Conservation (phyloP, 2,329 filamentous ascomycete genomes). For the Fusarium cyanostomum region DNA sequence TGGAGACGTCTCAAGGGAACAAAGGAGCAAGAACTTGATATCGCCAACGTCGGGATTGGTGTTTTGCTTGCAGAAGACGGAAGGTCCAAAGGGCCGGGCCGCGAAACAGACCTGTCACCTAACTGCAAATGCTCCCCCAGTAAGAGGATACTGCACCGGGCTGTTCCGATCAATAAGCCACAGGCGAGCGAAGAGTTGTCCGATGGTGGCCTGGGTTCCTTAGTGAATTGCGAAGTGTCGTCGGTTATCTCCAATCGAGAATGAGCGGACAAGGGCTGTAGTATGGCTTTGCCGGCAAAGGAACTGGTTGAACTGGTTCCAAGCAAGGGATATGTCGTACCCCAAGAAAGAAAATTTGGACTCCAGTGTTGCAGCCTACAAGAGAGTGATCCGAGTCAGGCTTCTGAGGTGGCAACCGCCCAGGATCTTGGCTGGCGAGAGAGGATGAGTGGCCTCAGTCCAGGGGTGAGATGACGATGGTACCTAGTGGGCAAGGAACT, state of each 20-base stretch:
- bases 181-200: neutral
- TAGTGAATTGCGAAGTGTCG: constrained; percentile 1
- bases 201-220: neutral
- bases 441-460: constrained; percentile 7
- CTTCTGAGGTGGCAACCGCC: constrained; percentile 11
- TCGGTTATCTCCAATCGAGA: neutral
- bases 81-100: constrained; percentile 6
- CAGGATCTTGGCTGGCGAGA: constrained; percentile 7
- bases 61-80: neutral
- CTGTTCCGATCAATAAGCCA: constrained; percentile 7
- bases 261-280: neutral
- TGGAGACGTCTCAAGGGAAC: neutral
- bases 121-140: constrained; percentile 2
- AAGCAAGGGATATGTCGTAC: constrained; percentile 8
- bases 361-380: constrained; percentile 7
- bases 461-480: constrained; percentile 1
- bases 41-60: constrained; percentile 7
- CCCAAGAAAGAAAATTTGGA: constrained; percentile 10
- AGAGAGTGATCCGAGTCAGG: constrained; percentile 18
- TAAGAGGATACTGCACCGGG: neutral
- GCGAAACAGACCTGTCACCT: neutral
- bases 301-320: neutral
- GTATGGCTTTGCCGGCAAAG: constrained; percentile 5
- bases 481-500: neutral
- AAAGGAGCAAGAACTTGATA: constrained; percentile 1